Percentiles rank a stretch among this genome's conserved stretches.
Evolutionary conservation across 371 early-diverging fungal species (phyloP).

Genomic region (Mortierella sp.): DNA sequence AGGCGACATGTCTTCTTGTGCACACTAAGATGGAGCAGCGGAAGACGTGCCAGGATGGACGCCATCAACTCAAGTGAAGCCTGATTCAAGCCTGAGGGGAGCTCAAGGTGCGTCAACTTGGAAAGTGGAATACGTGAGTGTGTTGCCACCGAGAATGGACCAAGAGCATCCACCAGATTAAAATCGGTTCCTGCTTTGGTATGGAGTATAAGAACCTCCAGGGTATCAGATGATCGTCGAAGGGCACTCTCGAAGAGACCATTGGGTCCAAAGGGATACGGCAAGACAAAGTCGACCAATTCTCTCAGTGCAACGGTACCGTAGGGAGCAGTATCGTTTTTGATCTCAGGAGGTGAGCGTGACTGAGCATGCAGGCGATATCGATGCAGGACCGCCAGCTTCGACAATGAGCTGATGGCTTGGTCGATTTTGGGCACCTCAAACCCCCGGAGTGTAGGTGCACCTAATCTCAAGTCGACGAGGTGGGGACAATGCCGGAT

Average conservation of each 20-base stretch:
- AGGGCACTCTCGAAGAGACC: not conserved
- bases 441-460: too few species aligned
- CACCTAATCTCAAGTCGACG: not conserved
- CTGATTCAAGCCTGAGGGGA: too few species aligned
- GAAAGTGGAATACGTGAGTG: not conserved
- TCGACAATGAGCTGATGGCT: not conserved
- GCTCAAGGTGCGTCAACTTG: too few species aligned
- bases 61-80: too few species aligned
- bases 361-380: not conserved
- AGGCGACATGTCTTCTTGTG: too few species aligned
- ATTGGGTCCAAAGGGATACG: not conserved
- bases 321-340: not conserved
- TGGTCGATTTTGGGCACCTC: not conserved
- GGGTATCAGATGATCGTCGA: not conserved
- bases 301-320: not conserved
- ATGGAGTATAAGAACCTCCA: not conserved
- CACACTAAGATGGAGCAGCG: too few species aligned
- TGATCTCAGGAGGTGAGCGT: not conserved
- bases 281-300: not conserved
- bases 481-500: not conserved
- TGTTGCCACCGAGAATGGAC: not conserved
- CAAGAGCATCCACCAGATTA: not conserved
- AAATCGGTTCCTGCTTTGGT: not conserved
- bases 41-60: too few species aligned
- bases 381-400: not conserved